Base-by-base conservation (phyloP, 2,329 filamentous ascomycete genomes). In the Biscogniauxia sp. region DNA sequence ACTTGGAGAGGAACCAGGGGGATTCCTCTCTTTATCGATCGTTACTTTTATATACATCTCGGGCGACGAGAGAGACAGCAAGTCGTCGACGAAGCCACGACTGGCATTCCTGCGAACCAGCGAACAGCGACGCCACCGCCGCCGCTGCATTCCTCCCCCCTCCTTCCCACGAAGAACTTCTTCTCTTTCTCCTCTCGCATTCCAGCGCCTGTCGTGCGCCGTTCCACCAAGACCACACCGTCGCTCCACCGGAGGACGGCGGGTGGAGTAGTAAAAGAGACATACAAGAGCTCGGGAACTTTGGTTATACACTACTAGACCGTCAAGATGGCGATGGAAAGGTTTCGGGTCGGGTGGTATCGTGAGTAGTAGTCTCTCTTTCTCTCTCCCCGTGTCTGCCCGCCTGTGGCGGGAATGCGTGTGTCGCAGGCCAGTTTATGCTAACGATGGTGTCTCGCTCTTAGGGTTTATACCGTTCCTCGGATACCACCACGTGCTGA, bases 401-500 rank as follows among this genome's bases (percentile, higher is more conserved):
- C 7, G 7, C 28, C 28, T 15, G 6, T 3, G 11, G 17, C 11
- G 28, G 28, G 28, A 32, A 20, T 19, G 20, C 5, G 26, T 23
- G n/a, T 49, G 54, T n/a, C 17, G 15, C 54, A n/a, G 15, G 37
- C 26, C 37, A 13, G 6, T 9, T 9, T 23, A n/a, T 51, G 41
- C 52, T 59, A 15, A 59, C 52, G 9, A 53, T 53, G 3, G 28
- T 60, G 53, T 37, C 19, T 28, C 7, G 4, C 37, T 17, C 49
- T 5, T 63, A 88, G 87, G 86, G 72, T 86, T 84, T 69, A 78
- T 90, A 74, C 88, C 88, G 68, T 89, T 90, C 73, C 81, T 90
- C 61, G 88, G 88, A 67, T 89, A 89, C 72, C 88, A 89, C 74
- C 86, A 99, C 86, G 90, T 98, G 67, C 85, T 99, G 76, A 99